Base-by-base conservation (phyloP, 768 basidiomycete species). In the Boletus pseudopeckii region DNA sequence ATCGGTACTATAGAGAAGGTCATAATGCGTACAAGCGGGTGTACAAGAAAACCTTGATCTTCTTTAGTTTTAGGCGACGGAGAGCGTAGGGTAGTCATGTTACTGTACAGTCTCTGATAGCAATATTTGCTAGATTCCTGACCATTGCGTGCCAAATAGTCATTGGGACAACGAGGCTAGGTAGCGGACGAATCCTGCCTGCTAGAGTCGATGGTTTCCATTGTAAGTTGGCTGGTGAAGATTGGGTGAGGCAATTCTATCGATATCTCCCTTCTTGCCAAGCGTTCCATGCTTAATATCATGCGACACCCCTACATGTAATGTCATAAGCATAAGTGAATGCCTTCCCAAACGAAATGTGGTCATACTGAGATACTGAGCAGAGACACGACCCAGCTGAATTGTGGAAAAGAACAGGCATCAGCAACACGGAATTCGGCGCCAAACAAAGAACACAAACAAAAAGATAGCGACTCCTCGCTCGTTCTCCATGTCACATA, bases 251-350 rank as follows among this genome's bases (percentile, higher is more conserved):
- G 10, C 0, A 22, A 14, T 22, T 20, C 40, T 7, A 8, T 18
- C 13, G 30, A 10, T 5, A 20, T 36, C 24, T 48, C 24, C 34
- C 14, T 46, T 41, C 50, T 53, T n/a, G 55, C 52, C 17, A 71
- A 59, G 22, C 53, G 48, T 30, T 64, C 47, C 33, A 63, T 66
- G 34, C 59, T 58, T 3, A 64, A 30, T 42, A 71, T 55, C 48
- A 71, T 44, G 24, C 48, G 50, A 53, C 68, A 68, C 4, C 64
- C 66, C 67, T 68, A 26, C 44, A 30, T n/a, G 7, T 0, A 22
- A 43, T 24, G 28, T 37, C n/a, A 33, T 37, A 33, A 53, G 17
- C 17, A 33, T 37, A 33, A 53, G 17, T 17, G 17, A 37, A 10
- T n/a, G 0, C 6, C 14, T 28, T 40, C 28, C 6, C 32, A 3